A percentile compares a stretch with the other conserved stretches of the same genome.
Conservation (phyloP, 805 yeast species). For the Wickerhamomyces xylosicus region DNA sequence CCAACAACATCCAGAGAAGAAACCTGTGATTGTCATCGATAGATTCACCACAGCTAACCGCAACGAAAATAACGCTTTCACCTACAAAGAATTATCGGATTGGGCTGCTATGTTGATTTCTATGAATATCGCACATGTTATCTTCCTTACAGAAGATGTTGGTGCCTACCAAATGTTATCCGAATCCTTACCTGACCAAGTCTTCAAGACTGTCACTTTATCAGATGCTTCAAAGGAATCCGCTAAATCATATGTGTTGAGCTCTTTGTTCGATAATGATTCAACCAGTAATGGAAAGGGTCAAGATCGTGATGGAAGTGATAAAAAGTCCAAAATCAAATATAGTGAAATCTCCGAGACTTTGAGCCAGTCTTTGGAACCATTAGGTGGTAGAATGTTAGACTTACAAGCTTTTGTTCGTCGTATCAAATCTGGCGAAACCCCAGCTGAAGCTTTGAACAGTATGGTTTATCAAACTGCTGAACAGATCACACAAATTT, state of each 20-base stretch:
- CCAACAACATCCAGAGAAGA: conserved; percentile 74
- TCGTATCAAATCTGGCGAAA: conserved; percentile 81
- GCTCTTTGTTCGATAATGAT: conserved; percentile 33
- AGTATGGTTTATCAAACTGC: conserved; percentile 81
- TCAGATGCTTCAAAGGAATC: conserved; percentile 73
- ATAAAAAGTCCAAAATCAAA: conserved; percentile 5
- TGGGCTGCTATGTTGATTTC: conserved; percentile 80
- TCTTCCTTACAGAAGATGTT: conserved; percentile 78
- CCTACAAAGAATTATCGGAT: conserved; percentile 68
- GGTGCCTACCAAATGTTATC: conserved; percentile 61
- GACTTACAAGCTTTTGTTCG: conserved; percentile 87
- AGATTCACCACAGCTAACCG: conserved; percentile 49
- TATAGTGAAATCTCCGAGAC: conserved; percentile 19
- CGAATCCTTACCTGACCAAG: conserved; percentile 75
- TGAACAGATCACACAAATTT: conserved; percentile 80
- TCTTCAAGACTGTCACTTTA: conserved; percentile 62
- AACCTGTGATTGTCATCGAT: conserved; percentile 80
- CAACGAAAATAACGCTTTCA: conserved; percentile 50
- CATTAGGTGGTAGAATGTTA: conserved; percentile 91
- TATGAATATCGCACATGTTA: conserved; percentile 80
- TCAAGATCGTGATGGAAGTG: conserved; percentile 18
- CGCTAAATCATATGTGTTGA: conserved; percentile 59
- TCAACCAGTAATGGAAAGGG: too few species aligned
- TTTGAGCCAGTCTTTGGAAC: conserved; percentile 50
- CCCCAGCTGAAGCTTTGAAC: conserved; percentile 61